These are phyloP conservation scores for Tolypocladium endophyticum DNA, from an alignment of 2,329 filamentous ascomycete species.

Conservation along the genomic window DNA sequence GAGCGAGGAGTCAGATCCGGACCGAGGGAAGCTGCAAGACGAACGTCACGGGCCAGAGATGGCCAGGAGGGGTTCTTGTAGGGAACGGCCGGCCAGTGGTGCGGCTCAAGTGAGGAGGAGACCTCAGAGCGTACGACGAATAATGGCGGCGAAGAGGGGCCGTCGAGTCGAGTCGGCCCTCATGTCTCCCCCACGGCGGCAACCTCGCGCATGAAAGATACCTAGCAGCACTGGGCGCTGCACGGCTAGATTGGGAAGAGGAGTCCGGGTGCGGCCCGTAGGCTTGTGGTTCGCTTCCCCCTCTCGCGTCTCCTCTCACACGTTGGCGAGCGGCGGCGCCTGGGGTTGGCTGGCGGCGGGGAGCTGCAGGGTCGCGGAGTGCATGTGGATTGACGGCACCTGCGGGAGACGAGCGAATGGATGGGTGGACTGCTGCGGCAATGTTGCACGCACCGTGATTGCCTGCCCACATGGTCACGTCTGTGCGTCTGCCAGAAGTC, in stretches of 20 bases:
- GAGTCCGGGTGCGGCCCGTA: conserved; percentile 1
- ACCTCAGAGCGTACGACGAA: neutral
- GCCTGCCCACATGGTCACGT: neutral
- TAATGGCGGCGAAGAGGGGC: neutral
- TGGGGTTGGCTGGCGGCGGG: conserved; percentile 5
- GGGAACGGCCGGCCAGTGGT: conserved; percentile 1
- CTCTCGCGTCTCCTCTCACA: conserved; percentile 1
- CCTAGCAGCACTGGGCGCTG: neutral
- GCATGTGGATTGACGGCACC: conserved; percentile 8
- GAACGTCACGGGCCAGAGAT: neutral
- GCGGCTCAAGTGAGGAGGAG: conserved; percentile 2
- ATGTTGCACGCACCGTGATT: neutral
- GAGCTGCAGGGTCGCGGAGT: conserved; percentile 7
- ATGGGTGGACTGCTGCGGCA: neutral
- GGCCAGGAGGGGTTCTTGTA: conserved; percentile 6
- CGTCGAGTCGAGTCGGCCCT: neutral
- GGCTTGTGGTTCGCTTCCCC: conserved; percentile 2
- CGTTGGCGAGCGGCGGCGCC: conserved; percentile 1
- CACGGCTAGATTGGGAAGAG: neutral
- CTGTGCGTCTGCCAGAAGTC: neutral
- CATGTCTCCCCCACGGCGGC: neutral
- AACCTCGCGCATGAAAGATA: neutral
- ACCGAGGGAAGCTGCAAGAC: neutral
- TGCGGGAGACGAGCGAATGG: neutral
- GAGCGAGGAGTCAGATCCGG: neutral